Conservation (phyloP, 2,329 filamentous ascomycete genomes). For the Aspergillus ibericus region DNA sequence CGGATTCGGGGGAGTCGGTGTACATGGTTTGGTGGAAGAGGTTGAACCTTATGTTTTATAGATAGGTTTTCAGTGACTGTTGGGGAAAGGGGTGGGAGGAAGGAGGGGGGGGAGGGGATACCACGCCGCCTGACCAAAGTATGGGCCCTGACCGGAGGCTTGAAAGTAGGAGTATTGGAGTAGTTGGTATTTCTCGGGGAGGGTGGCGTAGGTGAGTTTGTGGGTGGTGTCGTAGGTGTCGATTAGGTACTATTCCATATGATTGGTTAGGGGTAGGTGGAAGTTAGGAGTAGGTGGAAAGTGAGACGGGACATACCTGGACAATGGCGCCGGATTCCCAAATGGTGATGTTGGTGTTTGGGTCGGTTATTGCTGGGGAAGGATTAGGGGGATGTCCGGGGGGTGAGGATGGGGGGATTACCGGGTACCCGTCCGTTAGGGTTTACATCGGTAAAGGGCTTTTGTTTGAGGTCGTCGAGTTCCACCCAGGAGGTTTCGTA, state of each 20-base stretch:
- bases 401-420: neutral
- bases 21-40: neutral
- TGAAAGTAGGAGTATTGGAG: conserved; percentile 1
- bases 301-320: neutral
- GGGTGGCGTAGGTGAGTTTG: neutral
- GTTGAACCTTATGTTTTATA: conserved; percentile 1
- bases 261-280: neutral
- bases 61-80: too few relatives aligned
- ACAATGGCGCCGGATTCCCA: conserved; percentile 2
- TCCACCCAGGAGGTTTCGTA: neutral
- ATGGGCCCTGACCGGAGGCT: neutral
- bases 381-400: neutral
- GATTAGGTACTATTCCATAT: neutral
- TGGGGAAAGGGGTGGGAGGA: neutral
- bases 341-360: neutral
- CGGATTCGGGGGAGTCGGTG: neutral
- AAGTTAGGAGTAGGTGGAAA: neutral
- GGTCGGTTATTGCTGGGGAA: neutral
- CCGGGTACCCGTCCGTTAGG: neutral
- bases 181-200: neutral
- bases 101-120: neutral
- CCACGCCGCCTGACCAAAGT: conserved; percentile 1
- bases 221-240: neutral
- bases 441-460: conserved; percentile 1
- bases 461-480: neutral